Evolutionary conservation across 2,329 filamentous ascomycete genomes (phyloP), one percentile per base, ranked within the genome.

Genomic region (Beauveria pseudobassiana): DNA sequence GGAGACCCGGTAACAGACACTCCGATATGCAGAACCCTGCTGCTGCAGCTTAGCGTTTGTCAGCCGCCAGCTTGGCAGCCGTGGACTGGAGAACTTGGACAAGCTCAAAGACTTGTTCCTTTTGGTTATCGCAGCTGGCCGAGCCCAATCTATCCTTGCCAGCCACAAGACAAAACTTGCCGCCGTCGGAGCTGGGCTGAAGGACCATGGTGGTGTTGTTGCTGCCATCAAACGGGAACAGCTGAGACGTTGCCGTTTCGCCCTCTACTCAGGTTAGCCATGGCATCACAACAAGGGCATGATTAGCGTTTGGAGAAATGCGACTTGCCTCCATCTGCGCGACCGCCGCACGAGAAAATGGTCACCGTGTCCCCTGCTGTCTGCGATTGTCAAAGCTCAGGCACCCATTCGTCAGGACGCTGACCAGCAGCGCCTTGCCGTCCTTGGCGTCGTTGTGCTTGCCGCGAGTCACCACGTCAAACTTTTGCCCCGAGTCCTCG

Each of bases 341-440:
- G 74, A 10, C 80, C 80, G 28, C 80, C 80, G 63, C 80, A 83
- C 1, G 79, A 80, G 64, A 83, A 83, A 20, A 83, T 60, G 5
- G 70, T 79, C 28, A 82, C 79, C 1, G 76, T 79, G 59, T 82
- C 79, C 1, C 76, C 3, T 70, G 68, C 5, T 70, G 67, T 20
- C 80, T 72, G 22, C 80, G 73, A 18, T 69, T 69, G 62, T 83
- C 80, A 51, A 81, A 78, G 69, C 76, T 81, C 51, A 83, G 71
- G 62, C 80, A 83, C n/a, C 80, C 80, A 57, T 81, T 74, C 51
- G 73, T 81, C 72, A 81, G 65, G 30, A 75, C 74, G 71, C 78
- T 82, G 18, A 82, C 78, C 28, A 83, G 68, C 63, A 83, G 67
- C 7, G 77, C 76, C 8, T 73, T 71, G 24, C 74, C 74, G 20